Base-by-base conservation (phyloP, 768 basidiomycete species). In the Botryobasidium botryosum region DNA sequence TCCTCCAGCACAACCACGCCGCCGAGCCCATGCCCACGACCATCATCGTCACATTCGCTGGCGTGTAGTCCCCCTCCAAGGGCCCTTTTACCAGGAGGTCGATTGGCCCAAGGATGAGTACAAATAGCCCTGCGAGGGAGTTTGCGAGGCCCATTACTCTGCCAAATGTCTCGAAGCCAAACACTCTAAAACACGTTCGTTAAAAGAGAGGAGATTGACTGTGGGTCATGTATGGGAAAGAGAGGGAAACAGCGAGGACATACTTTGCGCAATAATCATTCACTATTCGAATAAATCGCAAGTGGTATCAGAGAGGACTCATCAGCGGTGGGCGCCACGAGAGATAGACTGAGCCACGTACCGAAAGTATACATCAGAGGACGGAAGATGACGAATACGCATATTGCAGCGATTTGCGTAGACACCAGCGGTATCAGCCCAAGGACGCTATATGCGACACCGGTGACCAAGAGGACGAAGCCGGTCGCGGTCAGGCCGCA, bases 121-220 rank as follows among this genome's bases (percentile, higher is more conserved):
- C 62, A 39, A 62, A 54, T 2, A 61, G 26, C 4, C 62, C 62
- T 7, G 60, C 55, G 5, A 61, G 21, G n/a, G 60, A 57, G 50
- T 60, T 61, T 17, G 58, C 56, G 5, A 62, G 51, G 4, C 62
- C 62, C 35, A 62, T 62, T 29, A 64, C 61, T 12, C 57, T 61
- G 2, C 63, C 63, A 44, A 64, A 64, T 5, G 57, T 63, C 23
- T 54, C 52, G 38, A 59, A 59, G 6, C 60, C 59, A 42, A 60
- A 59, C 13, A 57, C 43, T 39, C 51, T 52, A 32, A 25, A 6
- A n/a, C n/a, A n/a, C 3, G 32, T 27, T 21, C 25, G 24, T 20
- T 17, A 24, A 20, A 38, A 13, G 13, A 32, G 23, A 39, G 13
- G 37, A 29, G 6, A 15, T 40, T 17, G 45, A 33, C 45, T 39